Evolutionary conservation across 1,139 yeast genomes (phyloP).

Genomic region (Scheffersomyces lignicola): DNA sequence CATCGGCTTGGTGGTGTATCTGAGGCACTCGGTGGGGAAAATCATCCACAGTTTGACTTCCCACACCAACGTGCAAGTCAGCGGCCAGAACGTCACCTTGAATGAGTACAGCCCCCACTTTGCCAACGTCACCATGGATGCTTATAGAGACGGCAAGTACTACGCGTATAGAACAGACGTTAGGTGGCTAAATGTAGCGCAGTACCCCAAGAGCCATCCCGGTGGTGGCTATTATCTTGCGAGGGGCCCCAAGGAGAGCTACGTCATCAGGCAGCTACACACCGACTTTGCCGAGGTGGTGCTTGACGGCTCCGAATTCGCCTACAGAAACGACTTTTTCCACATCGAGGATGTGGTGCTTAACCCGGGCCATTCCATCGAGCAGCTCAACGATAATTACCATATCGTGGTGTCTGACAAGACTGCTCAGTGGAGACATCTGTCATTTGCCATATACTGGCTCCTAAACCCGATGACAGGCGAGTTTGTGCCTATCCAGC

Average conservation of each 20-base stretch:
- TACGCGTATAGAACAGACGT: conserved; percentile 19
- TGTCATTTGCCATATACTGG: conserved; percentile 43
- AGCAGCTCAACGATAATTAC: conserved; percentile 19
- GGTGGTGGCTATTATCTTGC: conserved; percentile 29
- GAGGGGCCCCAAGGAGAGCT: conserved; percentile 15
- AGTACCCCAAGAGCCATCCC: conserved; percentile 25
- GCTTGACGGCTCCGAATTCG: conserved; percentile 26
- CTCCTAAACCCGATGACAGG: conserved; percentile 22
- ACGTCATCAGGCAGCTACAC: conserved; percentile 23
- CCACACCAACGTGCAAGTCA: conserved; percentile 28
- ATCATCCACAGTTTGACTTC: conserved; percentile 22
- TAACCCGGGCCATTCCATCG: conserved; percentile 35
- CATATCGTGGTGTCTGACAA: conserved; percentile 39
- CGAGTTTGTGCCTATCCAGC: conserved; percentile 27
- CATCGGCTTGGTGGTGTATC: conserved; percentile 28
- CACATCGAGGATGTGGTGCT: conserved; percentile 27
- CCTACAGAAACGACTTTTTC: conserved; percentile 35
- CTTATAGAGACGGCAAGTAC: conserved; percentile 25
- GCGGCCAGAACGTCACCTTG: conserved; percentile 33
- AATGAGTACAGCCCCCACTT: conserved; percentile 27
- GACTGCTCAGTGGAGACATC: conserved; percentile 41
- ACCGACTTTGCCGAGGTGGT: conserved; percentile 18
- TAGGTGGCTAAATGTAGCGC: conserved; percentile 31
- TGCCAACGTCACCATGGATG: conserved; percentile 31
- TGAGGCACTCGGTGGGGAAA: conserved; percentile 24